phyloP scores from a whole-genome alignment of 2,329 filamentous ascomycete species.

The Neonectria magnoliae region DNA sequence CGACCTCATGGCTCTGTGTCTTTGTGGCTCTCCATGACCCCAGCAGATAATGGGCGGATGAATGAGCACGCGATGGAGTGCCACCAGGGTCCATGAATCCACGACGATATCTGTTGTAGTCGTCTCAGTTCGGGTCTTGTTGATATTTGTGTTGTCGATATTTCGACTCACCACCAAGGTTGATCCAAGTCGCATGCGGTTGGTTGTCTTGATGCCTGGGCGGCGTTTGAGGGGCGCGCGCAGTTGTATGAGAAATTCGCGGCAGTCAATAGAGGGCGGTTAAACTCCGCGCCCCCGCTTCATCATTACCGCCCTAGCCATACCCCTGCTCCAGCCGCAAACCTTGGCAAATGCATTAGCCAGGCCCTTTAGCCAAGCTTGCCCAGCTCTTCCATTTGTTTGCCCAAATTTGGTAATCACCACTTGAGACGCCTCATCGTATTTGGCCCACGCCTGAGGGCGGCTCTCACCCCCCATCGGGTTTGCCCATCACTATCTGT shows the following conservation, averaged over 20 bases:
- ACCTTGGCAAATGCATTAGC: slow-evolving; percentile 12
- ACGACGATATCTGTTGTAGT: not conserved
- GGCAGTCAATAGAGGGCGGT: slow-evolving; percentile 37
- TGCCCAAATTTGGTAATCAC: slow-evolving; percentile 37
- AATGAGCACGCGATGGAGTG: slow-evolving; percentile 10
- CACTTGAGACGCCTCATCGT: slow-evolving; percentile 31
- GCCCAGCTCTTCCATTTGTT: slow-evolving; percentile 32
- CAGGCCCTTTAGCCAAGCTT: slow-evolving; percentile 12
- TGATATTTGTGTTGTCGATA: not conserved
- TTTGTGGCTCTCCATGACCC: slow-evolving; percentile 1
- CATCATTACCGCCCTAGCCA: slow-evolving; percentile 30
- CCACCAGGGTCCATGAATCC: not conserved
- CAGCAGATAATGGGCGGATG: slow-evolving; percentile 16
- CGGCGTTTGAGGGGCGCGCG: slow-evolving; percentile 19
- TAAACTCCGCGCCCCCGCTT: slow-evolving; percentile 33
- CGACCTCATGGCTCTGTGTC: not conserved
- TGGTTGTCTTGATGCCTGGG: slow-evolving; percentile 8
- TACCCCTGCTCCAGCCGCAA: slow-evolving; percentile 9
- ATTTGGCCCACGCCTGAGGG: slow-evolving; percentile 18
- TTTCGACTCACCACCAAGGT: slow-evolving; percentile 1
- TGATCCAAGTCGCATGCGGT: not conserved
- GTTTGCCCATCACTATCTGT: slow-evolving; percentile 18
- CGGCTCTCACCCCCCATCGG: slow-evolving; percentile 8
- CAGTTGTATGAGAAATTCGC: slow-evolving; percentile 33
- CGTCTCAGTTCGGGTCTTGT: not conserved